Evolutionary conservation across 23 red algal species (phyloP), one percentile per base, ranked within the genome.

Genomic region (Gracilaria vermiculophylla): DNA sequence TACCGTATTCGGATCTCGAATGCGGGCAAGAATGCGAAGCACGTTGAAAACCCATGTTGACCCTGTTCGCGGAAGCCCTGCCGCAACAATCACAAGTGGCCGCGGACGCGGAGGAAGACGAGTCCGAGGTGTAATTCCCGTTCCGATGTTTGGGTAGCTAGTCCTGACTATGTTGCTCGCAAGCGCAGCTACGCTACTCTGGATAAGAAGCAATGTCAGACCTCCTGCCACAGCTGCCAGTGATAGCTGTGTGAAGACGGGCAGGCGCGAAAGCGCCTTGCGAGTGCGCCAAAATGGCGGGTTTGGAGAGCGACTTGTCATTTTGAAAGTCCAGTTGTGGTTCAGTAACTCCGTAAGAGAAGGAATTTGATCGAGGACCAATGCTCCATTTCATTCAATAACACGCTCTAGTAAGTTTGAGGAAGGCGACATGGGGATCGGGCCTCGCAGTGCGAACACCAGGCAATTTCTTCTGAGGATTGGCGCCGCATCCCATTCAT

Each of bases 31-130:
- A 25, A 90, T 78, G 19, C 86, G 86, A 21, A 80, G 42, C 13
- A 80, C 74, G 17, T 90, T 90, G 35, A 80, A 90, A 20, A 90
- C 86, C 86, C 74, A 90, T 53, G 86, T 90, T 25, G 86, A 90
- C 1, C 55, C 74, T 15, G 86, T 56, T 72, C 86, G 73, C 25
- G 70, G 62, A 39, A 66, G 74, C 4, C 86, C 86, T 33, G 86
- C 74, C 7, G 86, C 86, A 24, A 80, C 52, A 5, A 62, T 66
- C 25, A 62, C 52, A 15, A 83, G 34, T 17, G 55, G 57, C 21
- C 6, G 9, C 5, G 49, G 51, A 12, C 31, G 75, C 21, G 49
- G 75, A 11, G 49, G 75, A 6, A 55, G 53, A 3, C 24, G 33
- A 54, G 24, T 42, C 27, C 28, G 25, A 36, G 44, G 49, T 24